Evolutionary conservation across 2,329 filamentous ascomycete species (phyloP), one percentile per base, ranked within the genome.

Genomic region (Colletotrichum costaricense): DNA sequence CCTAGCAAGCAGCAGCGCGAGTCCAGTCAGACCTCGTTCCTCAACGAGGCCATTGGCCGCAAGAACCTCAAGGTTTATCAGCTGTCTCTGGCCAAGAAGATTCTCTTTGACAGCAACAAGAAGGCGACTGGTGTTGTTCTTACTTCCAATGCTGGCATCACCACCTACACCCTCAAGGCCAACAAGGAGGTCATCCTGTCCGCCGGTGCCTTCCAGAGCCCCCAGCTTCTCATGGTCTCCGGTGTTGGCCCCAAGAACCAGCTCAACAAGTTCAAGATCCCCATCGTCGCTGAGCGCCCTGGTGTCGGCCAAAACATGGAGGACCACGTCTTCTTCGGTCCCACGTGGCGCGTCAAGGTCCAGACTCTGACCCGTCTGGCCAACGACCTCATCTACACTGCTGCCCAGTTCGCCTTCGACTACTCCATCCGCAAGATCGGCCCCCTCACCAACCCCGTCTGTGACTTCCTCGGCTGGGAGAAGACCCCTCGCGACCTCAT

Each of bases 291-390:
- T 2, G 85, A 92, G 75, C 82, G 89, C 0, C 88, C 91, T 4
- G 94, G 94, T 6, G 99, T 99, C 82, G 91, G 95, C 26, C 86
- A 95, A 75, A 93, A 95, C 80, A 85, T 99, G 24, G 92, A 97
- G 74, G 92, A 89, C 4, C 98, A 97, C 0, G 85, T 98, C 30
- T 89, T 96, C 70, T 71, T 67, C 22, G 67, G 72, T 3, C 68
- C 67, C 19, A 67, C 72, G 19, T 71, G 59, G 56, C 70, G 69
- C 28, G 75, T 77, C n/a, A 76, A 75, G 22, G 67, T 77, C 2
- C 64, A 74, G 70, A 78, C 75, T 11, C 58, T 75, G 28, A 74
- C 68, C 24, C 64, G 67, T 19, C 42, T 75, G 2, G 71, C 76
- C 52, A 70, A 70, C 56, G 67, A 65, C 28, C 67, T 67, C n/a